Base-by-base conservation (phyloP, 768 basidiomycete genomes). In the Arthromyces matolae region DNA sequence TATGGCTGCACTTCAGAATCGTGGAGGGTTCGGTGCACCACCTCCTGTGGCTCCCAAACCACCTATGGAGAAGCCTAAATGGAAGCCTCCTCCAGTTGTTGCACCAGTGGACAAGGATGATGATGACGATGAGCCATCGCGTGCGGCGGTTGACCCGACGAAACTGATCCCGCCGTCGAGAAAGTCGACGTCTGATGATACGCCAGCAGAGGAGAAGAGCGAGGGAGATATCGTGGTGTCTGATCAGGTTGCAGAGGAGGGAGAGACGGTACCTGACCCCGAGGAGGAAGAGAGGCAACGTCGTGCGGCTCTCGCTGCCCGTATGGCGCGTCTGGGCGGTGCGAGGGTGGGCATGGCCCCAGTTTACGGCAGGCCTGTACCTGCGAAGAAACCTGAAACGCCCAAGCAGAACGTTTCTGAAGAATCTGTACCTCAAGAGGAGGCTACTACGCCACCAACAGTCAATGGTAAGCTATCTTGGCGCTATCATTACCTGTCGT, bases 311-410 rank as follows among this genome's bases (percentile, higher is more conserved):
- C 84, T 97, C 60, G 91, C 93, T 25, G 92, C 92, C 19, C 78
- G 93, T 37, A 92, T 98, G 91, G 93, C 92, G 33, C 85, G 86
- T 50, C 76, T 97, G 14, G 94, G 94, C 23, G 94, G 92, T 39
- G 80, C 89, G 12, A 73, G 84, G 45, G 71, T 92, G 19, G 89
- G 89, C 4, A 87, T 95, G 86, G 79, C 73, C 1, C 84, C 88
- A 40, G 69, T 84, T 49, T 83, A 89, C 65, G 83, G 79, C 12
- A 73, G 72, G 51, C 68, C 70, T 45, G 66, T 70, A 18, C 63
- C 67, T 38, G 64, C 65, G 22, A 69, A 65, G 58, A 70, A 60
- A 45, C 56, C 59, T 49, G 53, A 64, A 27, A 27, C 28, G 19
- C 9, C 28, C 4, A 16, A 43, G 10, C 49, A 44, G 27, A 27